Conservation (phyloP, 345 rosid species). For the Eucalyptus caleyi region DNA sequence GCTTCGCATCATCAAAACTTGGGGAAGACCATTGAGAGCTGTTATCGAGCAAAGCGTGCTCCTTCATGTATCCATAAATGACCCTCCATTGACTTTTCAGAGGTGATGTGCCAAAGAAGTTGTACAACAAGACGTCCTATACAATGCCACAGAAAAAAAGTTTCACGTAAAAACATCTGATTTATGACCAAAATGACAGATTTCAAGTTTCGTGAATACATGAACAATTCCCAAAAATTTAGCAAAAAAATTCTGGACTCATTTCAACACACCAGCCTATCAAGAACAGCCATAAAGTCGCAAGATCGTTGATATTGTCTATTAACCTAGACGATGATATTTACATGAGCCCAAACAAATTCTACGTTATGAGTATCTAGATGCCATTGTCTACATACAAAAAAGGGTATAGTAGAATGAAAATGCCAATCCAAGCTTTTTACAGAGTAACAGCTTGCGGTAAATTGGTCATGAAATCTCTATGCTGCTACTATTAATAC, state of each 20-base stretch:
- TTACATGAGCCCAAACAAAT: not conserved
- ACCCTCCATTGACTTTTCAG: slow-evolving; percentile 37
- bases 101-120: slow-evolving; percentile 43
- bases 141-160: not conserved
- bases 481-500: not conserved
- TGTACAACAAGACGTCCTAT: slow-evolving; percentile 38
- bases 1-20: slow-evolving; percentile 13
- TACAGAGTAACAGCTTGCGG: not conserved
- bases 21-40: slow-evolving; percentile 1
- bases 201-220: not conserved
- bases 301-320: not conserved
- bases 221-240: not conserved
- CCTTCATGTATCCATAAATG: slow-evolving; percentile 19
- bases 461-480: not conserved
- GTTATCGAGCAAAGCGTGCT: not conserved
- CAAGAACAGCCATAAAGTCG: not conserved
- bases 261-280: not conserved
- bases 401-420: not conserved
- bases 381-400: not conserved
- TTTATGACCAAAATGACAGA: not conserved
- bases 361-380: not conserved
- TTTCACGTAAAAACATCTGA: not conserved
- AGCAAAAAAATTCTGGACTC: no score
- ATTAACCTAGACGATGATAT: no score
- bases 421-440: not conserved